Conservation (phyloP, 1,284 basidiomycete genomes). For the Puccinia polysora region DNA sequence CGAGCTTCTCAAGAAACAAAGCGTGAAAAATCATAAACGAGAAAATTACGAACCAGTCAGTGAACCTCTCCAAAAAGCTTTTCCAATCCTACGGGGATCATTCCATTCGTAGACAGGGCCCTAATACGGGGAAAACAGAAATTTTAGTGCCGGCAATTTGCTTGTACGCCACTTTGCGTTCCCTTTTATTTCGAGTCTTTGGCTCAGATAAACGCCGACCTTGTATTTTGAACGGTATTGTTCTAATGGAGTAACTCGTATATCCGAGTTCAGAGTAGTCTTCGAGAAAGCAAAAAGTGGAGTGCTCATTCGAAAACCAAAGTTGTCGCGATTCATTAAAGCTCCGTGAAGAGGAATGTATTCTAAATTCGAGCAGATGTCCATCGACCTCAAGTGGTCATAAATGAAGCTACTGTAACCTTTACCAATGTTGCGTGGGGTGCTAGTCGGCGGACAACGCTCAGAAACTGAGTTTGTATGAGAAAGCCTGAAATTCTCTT, state of each 20-base stretch:
- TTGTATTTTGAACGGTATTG: too few species aligned
- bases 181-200: too few species aligned
- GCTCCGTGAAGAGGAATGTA: slow-evolving; percentile 50
- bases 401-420: slow-evolving; percentile 27
- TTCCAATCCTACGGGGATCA: slow-evolving; percentile 51
- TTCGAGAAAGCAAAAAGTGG: slow-evolving; percentile 52
- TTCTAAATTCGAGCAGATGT: slow-evolving; percentile 42
- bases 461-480: slow-evolving; percentile 4
- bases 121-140: slow-evolving; percentile 9
- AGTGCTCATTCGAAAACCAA: slow-evolving; percentile 46
- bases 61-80: slow-evolving; percentile 54
- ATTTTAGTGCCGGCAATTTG: too few species aligned
- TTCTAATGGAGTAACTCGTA: slow-evolving; percentile 57
- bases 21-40: neutral
- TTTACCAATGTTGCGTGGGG: slow-evolving; percentile 1
- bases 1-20: neutral
- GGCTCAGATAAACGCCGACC: too few species aligned
- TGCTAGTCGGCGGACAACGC: slow-evolving; percentile 8
- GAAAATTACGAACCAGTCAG: slow-evolving; percentile 54
- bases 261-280: slow-evolving; percentile 54
- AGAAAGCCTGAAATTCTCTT: neutral
- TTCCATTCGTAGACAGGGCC: slow-evolving; percentile 50
- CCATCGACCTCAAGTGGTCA: slow-evolving; percentile 30
- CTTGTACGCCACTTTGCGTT: too few species aligned
- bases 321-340: slow-evolving; percentile 25